Percentiles rank a stretch among this genome's conserved stretches.
phyloP scores from a whole-genome alignment of 2,329 filamentous ascomycete species.

The Penicillium sp. region DNA sequence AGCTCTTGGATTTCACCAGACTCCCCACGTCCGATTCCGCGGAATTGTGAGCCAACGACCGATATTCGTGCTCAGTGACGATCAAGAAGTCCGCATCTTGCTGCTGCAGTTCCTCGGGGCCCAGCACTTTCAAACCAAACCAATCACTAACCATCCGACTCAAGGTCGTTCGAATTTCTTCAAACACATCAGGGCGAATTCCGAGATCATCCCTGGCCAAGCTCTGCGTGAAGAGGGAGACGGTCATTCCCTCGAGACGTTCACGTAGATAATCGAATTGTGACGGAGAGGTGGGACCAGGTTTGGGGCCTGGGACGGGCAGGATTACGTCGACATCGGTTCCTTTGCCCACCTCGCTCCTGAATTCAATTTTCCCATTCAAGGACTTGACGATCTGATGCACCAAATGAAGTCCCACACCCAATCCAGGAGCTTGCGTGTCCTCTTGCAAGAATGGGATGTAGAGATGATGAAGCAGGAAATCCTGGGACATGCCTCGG shows the following conservation, averaged over 20 bases:
- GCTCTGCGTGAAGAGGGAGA: conserved; percentile 16
- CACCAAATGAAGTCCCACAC: conserved; percentile 56
- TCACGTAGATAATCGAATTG: conserved; percentile 5
- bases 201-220: conserved; percentile 7
- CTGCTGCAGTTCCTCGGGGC: conserved; percentile 6
- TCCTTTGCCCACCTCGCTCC: conserved; percentile 19
- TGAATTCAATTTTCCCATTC: conserved; percentile 19
- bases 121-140: conserved; percentile 16
- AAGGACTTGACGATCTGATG: conserved; percentile 31
- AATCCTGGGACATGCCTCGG: conserved; percentile 25
- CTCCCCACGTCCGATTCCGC: conserved; percentile 6
- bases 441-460: conserved; percentile 57
- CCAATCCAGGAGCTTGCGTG: conserved; percentile 49
- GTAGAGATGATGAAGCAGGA: conserved; percentile 36
- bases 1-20: conserved; percentile 5
- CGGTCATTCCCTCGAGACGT: conserved; percentile 9
- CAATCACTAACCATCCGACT: conserved; percentile 14
- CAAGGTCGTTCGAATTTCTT: conserved; percentile 10
- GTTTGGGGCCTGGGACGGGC: conserved; percentile 7
- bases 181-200: conserved; percentile 9
- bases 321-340: conserved; percentile 18
- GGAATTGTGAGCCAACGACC: conserved; percentile 2
- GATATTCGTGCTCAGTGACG: conserved; percentile 18
- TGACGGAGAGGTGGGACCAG: background rate
- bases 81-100: conserved; percentile 13